These are phyloP conservation scores for Saccharomycopsis schoenii DNA, from an alignment of 805 yeast species.

Conservation along the genomic window DNA sequence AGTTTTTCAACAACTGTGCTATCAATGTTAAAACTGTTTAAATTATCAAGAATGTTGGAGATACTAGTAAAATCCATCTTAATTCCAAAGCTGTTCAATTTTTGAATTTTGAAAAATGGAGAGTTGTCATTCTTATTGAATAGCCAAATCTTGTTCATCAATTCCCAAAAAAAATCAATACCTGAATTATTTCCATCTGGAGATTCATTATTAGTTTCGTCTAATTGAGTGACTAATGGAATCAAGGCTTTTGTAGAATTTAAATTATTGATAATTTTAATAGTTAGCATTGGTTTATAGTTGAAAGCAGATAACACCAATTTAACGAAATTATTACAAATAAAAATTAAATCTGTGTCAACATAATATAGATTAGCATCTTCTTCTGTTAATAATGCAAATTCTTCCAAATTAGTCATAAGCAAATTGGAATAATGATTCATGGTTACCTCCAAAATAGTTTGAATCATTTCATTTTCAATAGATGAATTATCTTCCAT, in stretches of 20 bases:
- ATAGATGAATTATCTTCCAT: background rate
- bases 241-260: slow-evolving; percentile 3
- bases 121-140: slow-evolving; percentile 9
- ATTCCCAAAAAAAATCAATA: slow-evolving; percentile 9
- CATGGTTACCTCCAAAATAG: slow-evolving; percentile 5
- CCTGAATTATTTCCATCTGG: background rate
- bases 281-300: slow-evolving; percentile 12
- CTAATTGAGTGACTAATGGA: slow-evolving; percentile 8
- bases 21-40: background rate
- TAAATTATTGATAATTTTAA: slow-evolving; percentile 9
- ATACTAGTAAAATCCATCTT: slow-evolving; percentile 8
- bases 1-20: slow-evolving; percentile 4
- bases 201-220: slow-evolving; percentile 11
- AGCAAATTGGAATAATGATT: slow-evolving; percentile 4
- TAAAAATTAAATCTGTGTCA: slow-evolving; percentile 12
- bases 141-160: slow-evolving; percentile 14
- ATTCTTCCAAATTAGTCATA: slow-evolving; percentile 12
- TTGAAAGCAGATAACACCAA: slow-evolving; percentile 5
- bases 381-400: slow-evolving; percentile 16
- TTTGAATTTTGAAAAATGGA: slow-evolving; percentile 12
- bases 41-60: slow-evolving; percentile 7
- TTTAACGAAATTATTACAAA: slow-evolving; percentile 12
- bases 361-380: slow-evolving; percentile 9
- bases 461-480: slow-evolving; percentile 12
- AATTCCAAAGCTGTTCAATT: slow-evolving; percentile 1